Conservation (phyloP, 2,329 filamentous ascomycete genomes). For the Colletotrichum tropicicola region DNA sequence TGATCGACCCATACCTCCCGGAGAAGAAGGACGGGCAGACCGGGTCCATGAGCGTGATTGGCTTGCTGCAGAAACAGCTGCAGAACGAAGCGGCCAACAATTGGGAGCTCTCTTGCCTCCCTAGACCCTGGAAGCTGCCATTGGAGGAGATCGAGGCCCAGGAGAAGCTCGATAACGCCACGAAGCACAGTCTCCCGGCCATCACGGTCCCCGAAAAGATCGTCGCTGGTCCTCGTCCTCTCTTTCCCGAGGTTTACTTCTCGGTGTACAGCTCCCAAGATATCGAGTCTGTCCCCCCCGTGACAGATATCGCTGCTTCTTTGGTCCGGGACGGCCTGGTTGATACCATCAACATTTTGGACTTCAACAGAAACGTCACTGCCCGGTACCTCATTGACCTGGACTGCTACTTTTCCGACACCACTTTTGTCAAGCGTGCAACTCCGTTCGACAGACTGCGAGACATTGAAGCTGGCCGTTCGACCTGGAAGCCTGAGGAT, state of each 20-base stretch:
- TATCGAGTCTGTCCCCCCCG: constrained; percentile 85
- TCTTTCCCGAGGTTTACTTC: constrained; percentile 94
- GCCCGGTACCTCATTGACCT: constrained; percentile 93
- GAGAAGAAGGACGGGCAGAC: constrained; percentile 72
- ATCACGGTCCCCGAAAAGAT: constrained; percentile 81
- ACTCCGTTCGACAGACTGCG: constrained; percentile 91
- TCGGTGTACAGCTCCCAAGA: constrained; percentile 92
- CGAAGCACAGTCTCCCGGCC: constrained; percentile 81
- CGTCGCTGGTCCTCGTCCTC: constrained; percentile 74
- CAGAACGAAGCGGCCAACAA: constrained; percentile 76
- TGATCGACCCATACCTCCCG: constrained; percentile 85
- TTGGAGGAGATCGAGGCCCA: constrained; percentile 67
- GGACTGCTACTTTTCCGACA: constrained; percentile 91
- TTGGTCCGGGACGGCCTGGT: constrained; percentile 86
- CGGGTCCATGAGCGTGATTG: constrained; percentile 75
- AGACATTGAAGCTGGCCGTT: constrained; percentile 69
- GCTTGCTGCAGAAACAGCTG: constrained; percentile 86
- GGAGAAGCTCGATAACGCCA: constrained; percentile 65
- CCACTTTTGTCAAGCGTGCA: constrained; percentile 92
- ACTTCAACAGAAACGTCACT: constrained; percentile 89
- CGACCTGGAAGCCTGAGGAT: constrained; percentile 97
- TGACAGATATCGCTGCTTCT: constrained; percentile 79
- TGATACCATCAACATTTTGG: constrained; percentile 92
- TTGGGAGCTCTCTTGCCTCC: constrained; percentile 78
- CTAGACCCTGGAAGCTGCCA: constrained; percentile 74